A percentile compares a stretch with the other conserved stretches of the same genome.
phyloP scores from a whole-genome alignment of 257 asterid species.

The Rauvolfia tetraphylla region DNA sequence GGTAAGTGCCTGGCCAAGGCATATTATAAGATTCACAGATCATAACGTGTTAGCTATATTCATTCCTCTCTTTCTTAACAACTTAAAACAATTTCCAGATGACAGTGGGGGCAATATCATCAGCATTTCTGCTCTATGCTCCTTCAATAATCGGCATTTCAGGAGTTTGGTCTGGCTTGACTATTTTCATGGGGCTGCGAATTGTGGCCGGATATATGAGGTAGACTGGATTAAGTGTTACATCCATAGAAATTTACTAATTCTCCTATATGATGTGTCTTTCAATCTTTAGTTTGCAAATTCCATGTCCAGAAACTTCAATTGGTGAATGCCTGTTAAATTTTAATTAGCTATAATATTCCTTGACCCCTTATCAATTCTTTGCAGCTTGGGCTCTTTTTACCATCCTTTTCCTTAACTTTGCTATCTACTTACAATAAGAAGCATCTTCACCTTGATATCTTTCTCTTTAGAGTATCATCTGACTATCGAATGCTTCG shows the following conservation, averaged over 20 bases:
- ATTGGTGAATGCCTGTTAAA: too few relatives aligned
- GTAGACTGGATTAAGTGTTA: conserved; percentile 17
- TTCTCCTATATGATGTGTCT: not conserved
- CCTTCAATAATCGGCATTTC: conserved; percentile 36
- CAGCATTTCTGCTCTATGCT: conserved; percentile 38
- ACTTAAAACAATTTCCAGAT: not conserved
- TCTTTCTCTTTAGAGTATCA: not conserved
- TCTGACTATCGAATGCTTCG: not conserved
- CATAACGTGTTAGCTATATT: not conserved
- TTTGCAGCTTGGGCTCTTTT: not conserved
- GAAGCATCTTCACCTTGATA: not conserved
- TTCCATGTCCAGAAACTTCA: too few relatives aligned
- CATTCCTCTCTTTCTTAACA: not conserved
- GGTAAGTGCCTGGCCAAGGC: conserved; percentile 16
- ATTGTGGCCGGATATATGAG: conserved; percentile 35
- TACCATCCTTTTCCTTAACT: not conserved
- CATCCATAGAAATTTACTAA: not conserved
- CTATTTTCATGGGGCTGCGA: conserved; percentile 44
- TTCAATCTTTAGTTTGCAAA: not conserved
- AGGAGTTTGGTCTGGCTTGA: conserved; percentile 47
- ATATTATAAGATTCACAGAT: not conserved
- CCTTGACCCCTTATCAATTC: not conserved
- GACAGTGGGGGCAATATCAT: conserved; percentile 39
- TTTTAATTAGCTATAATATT: too few relatives aligned
- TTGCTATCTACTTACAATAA: not conserved